phyloP scores from a whole-genome alignment of 78 protist genomes.

The Fonticula alba region DNA sequence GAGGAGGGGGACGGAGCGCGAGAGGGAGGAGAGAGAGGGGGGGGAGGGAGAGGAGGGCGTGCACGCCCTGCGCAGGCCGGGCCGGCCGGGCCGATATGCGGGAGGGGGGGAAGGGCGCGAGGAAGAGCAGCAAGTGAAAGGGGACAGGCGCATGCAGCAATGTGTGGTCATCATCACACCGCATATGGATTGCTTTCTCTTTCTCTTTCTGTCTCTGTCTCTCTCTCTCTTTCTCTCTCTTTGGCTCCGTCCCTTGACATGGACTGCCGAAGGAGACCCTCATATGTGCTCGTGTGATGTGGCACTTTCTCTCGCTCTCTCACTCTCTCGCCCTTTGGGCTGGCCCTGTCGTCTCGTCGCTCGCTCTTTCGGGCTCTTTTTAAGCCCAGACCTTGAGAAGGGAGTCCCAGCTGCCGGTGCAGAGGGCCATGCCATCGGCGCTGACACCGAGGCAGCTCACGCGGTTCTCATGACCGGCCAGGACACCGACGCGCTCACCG shows the following conservation, averaged over 20 bases:
- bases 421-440: constrained; percentile 79
- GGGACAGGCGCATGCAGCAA: too few relatives aligned
- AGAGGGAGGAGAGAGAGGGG: too few relatives aligned
- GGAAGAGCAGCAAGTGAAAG: too few relatives aligned
- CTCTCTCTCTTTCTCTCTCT: neutral
- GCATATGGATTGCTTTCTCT: neutral
- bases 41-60: too few relatives aligned
- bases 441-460: constrained; percentile 82
- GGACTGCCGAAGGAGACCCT: too few relatives aligned
- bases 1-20: too few relatives aligned
- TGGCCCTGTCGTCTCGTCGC: neutral
- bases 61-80: too few relatives aligned
- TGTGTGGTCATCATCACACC: too few relatives aligned
- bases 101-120: too few relatives aligned
- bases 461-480: constrained; percentile 77
- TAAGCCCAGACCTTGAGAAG: constrained; percentile 43
- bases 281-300: too few relatives aligned
- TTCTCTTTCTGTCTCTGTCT: neutral
- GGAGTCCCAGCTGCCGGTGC: constrained; percentile 89
- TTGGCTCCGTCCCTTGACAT: neutral
- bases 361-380: neutral
- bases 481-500: constrained; percentile 45
- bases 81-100: too few relatives aligned
- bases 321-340: neutral
- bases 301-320: neutral